Evolutionary conservation across 345 rosid species (phyloP).

Genomic region (Eucalyptus cloeziana): DNA sequence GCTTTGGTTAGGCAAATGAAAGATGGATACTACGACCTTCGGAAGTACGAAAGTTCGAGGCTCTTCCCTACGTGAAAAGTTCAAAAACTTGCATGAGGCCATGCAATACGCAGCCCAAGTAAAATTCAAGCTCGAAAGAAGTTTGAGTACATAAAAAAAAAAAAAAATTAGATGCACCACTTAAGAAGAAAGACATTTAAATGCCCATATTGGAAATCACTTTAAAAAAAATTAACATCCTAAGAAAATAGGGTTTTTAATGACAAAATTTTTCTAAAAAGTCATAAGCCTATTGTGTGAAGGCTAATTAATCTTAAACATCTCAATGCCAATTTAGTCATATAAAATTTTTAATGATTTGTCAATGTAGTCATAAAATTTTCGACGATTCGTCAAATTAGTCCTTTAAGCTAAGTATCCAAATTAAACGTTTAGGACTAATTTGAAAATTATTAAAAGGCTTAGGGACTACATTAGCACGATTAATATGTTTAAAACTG

Average conservation of each 20-base stretch:
- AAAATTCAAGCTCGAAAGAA: neutral
- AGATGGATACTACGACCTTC: neutral
- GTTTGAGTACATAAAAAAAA: neutral
- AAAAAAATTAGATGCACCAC: neutral
- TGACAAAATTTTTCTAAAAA: neutral
- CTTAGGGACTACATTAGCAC: too few relatives aligned
- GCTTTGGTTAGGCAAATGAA: neutral
- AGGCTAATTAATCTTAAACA: neutral
- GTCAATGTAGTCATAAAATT: too few relatives aligned
- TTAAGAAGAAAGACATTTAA: neutral
- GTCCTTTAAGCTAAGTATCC: neutral
- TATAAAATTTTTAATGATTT: too few relatives aligned
- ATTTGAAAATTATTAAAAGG: too few relatives aligned
- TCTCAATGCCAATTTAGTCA: neutral
- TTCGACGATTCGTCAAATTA: accelerated
- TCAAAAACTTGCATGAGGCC: neutral
- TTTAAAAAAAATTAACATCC: neutral
- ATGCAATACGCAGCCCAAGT: neutral
- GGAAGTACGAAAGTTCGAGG: neutral
- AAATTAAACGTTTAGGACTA: accelerated
- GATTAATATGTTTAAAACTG: too few relatives aligned
- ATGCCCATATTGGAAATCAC: neutral
- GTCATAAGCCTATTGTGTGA: neutral
- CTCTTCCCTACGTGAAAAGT: neutral
- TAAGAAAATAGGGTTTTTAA: neutral